Base-by-base conservation (phyloP, 2,329 filamentous ascomycete species). In the Magnaporthiopsis rhizophila region DNA sequence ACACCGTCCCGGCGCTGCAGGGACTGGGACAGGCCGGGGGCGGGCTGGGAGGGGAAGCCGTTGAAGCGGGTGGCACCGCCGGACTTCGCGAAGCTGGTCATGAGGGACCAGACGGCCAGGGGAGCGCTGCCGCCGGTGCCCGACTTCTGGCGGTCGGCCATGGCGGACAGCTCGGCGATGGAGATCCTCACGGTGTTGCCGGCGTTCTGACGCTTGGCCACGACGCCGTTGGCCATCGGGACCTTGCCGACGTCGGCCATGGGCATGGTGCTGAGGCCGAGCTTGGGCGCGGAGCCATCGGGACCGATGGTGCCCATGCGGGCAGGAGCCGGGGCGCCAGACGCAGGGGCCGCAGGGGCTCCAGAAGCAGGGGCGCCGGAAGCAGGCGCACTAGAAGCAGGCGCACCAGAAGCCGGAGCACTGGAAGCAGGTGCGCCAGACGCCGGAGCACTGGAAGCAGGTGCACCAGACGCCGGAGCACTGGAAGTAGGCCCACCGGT, bases 21-120 rank as follows among this genome's bases (percentile, higher is more conserved):
- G 21, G 45, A 53, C 45, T 53, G 45, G 7, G 60, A 11, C n/a
- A 28, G 13, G 30, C 26, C 45, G 12, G 36, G 61, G 26, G 45
- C 36, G 5, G 61, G 28, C 18, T 28, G 15, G 15, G 61, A 53
- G 18, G 61, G 61, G 61, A 62, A 62, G 24, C 61, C 61, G 15
- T 50, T 18, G 36, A 26, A 24, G 28, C 56, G 50, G 21, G 21
- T 1, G 61, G 61, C 61, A 18, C 61, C 61, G 21, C 32, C 56
- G 45, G 50, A n/a, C 24, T 36, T 21, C 24, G 61, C 61, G 61
- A 57, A 62, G 61, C 56, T 38, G 61, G 32, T 58, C 61, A 62
- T 62, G 38, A 62, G 53, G 28, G 45, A 57, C 61, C 61, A 62
- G 61, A 62, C 61, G 28, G 58, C 26, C 6, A 60, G 58, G 28